Percentiles rank a stretch among this genome's conserved stretches.
Evolutionary conservation across 805 yeast species (phyloP).

Genomic region (Diddensiella caesifluorescens): DNA sequence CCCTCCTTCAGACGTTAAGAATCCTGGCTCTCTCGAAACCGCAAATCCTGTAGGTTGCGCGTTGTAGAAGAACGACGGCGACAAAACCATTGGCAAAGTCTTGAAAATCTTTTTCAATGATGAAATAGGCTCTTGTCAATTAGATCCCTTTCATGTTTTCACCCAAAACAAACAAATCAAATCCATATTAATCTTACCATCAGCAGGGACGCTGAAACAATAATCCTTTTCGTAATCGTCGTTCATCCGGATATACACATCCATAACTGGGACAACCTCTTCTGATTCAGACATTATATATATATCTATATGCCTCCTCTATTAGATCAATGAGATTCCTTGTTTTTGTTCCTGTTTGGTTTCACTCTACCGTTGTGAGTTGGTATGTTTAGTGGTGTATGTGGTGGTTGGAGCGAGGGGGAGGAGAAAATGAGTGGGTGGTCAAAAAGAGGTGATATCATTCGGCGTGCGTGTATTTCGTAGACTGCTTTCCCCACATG

Average conservation of each 20-base stretch:
- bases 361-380: too few species aligned
- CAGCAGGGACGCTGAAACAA: constrained; percentile 67
- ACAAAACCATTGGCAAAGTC: constrained; percentile 63
- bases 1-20: constrained; percentile 76
- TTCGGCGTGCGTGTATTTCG: not conserved
- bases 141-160: not conserved
- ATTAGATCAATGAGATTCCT: too few species aligned
- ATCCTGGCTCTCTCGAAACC: constrained; percentile 67
- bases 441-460: too few species aligned
- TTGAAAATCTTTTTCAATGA: constrained; percentile 58
- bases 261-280: constrained; percentile 27
- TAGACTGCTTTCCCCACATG: not conserved
- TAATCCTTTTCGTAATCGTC: constrained; percentile 83
- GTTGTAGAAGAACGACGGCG: constrained; percentile 74
- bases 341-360: too few species aligned
- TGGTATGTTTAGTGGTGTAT: too few species aligned
- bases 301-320: not conserved
- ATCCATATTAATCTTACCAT: constrained; percentile 15
- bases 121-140: constrained; percentile 43
- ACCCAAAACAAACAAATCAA: not conserved
- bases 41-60: constrained; percentile 59
- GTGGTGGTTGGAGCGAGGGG: not conserved
- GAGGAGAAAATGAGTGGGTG: not conserved
- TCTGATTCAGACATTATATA: not conserved
- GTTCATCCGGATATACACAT: constrained; percentile 69